These are phyloP conservation scores for Pyricularia pennisetigena DNA, from an alignment of 2,329 filamentous ascomycete genomes.

Conservation along the genomic window DNA sequence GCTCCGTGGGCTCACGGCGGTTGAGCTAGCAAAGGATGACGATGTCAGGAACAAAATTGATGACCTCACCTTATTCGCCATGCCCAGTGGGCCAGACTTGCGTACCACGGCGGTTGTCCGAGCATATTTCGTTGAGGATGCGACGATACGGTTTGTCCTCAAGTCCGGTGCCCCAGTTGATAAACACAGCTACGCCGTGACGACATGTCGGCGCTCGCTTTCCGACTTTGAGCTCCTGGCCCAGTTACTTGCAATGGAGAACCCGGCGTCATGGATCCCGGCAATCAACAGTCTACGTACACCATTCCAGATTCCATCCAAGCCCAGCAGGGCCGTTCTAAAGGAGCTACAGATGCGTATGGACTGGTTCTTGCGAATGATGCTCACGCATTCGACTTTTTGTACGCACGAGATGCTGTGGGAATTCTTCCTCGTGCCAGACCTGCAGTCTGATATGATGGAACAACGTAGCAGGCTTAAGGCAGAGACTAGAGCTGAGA, in stretches of 20 bases:
- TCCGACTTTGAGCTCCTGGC: slow-evolving; percentile 87
- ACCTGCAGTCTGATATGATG: slow-evolving; percentile 84
- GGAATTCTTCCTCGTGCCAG: slow-evolving; percentile 97
- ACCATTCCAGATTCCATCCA: slow-evolving; percentile 87
- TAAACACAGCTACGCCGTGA: slow-evolving; percentile 80
- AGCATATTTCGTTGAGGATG: slow-evolving; percentile 96
- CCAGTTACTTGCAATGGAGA: slow-evolving; percentile 74
- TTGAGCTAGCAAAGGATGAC: slow-evolving; percentile 95
- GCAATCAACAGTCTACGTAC: slow-evolving; percentile 67
- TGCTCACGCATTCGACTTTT: slow-evolving; percentile 85
- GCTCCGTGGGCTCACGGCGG: slow-evolving; percentile 78
- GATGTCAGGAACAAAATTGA: slow-evolving; percentile 95
- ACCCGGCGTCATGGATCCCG: slow-evolving; percentile 92
- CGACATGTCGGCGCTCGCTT: slow-evolving; percentile 81
- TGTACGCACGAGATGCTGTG: slow-evolving; percentile 94
- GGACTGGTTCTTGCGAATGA: slow-evolving; percentile 78
- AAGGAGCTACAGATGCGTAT: slow-evolving; percentile 80
- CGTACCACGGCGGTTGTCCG: slow-evolving; percentile 88
- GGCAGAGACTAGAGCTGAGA: slow-evolving; percentile 71
- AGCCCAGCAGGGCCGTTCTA: slow-evolving; percentile 77
- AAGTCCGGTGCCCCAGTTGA: slow-evolving; percentile 87
- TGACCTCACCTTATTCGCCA: slow-evolving; percentile 77
- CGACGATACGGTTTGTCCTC: slow-evolving; percentile 81
- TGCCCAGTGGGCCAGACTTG: slow-evolving; percentile 60
- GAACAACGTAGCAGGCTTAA: slow-evolving; percentile 81